phyloP scores from a whole-genome alignment of 768 basidiomycete species.

The Lactifluus subvellereus region DNA sequence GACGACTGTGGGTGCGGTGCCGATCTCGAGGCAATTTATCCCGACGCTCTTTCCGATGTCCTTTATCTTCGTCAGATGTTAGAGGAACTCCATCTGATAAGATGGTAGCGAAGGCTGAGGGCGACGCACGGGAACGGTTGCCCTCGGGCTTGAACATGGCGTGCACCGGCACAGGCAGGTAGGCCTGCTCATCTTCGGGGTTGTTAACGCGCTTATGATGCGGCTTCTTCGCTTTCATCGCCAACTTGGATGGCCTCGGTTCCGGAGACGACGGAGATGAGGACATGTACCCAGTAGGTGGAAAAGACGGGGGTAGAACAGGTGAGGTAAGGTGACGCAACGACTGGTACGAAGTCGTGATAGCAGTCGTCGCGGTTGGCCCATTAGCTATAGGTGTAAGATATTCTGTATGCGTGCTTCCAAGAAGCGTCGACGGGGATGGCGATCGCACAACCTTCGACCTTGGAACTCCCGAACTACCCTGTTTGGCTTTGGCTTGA shows the following conservation, averaged over 20 bases:
- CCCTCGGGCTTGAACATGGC: constrained; percentile 55
- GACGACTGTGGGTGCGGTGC: constrained; percentile 9
- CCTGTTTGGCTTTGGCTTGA: constrained; percentile 45
- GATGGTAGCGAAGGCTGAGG: constrained; percentile 59
- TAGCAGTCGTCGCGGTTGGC: constrained; percentile 74
- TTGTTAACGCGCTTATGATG: constrained; percentile 39
- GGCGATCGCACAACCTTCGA: constrained; percentile 24
- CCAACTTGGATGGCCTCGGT: constrained; percentile 63
- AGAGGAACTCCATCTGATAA: constrained; percentile 21
- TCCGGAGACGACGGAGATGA: constrained; percentile 29
- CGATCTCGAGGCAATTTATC: constrained; percentile 16
- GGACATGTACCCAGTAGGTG: constrained; percentile 12
- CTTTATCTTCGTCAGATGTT: constrained; percentile 24
- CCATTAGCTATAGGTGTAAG: constrained; percentile 79
- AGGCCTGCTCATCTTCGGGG: constrained; percentile 37
- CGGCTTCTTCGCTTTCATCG: constrained; percentile 63
- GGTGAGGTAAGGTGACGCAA: constrained; percentile 49
- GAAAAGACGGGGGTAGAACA: constrained; percentile 27
- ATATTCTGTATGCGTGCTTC: constrained; percentile 57
- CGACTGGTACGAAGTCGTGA: constrained; percentile 75
- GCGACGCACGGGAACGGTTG: constrained; percentile 59
- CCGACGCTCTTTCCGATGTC: constrained; percentile 16
- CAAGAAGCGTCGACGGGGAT: constrained; percentile 32
- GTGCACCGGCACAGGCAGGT: constrained; percentile 35
- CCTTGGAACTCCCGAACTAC: constrained; percentile 26